phyloP scores from a whole-genome alignment of 441 rosid genomes.

The Biscutella auriculata region DNA sequence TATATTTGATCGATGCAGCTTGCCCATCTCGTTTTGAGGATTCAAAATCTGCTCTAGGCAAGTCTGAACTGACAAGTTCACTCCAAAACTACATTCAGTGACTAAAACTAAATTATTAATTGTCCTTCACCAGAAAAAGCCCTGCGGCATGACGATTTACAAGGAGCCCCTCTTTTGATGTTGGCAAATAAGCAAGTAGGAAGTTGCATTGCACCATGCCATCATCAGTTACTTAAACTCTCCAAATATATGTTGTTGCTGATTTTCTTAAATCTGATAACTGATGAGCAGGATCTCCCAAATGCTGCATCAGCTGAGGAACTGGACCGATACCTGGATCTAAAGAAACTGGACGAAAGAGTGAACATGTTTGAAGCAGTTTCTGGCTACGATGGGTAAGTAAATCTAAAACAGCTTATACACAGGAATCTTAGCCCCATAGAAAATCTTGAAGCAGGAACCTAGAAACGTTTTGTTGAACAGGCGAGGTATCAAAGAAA shows the following conservation, averaged over 20 bases:
- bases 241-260: background rate
- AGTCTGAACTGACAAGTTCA: background rate
- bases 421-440: background rate
- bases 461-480: background rate
- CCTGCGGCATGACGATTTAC: slow-evolving; percentile 87
- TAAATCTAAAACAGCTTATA: background rate
- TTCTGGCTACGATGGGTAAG: slow-evolving; percentile 86
- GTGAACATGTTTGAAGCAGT: slow-evolving; percentile 86
- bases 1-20: slow-evolving; percentile 84
- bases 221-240: background rate
- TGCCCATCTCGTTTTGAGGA: slow-evolving; percentile 88
- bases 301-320: slow-evolving; percentile 83
- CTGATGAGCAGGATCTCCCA: slow-evolving; percentile 55
- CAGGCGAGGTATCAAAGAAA: slow-evolving; percentile 83
- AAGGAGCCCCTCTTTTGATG: slow-evolving; percentile 86
- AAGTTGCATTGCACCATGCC: background rate
- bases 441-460: background rate
- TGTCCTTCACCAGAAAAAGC: slow-evolving; percentile 55
- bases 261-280: background rate
- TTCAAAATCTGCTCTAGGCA: slow-evolving; percentile 84
- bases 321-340: slow-evolving; percentile 66
- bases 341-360: slow-evolving; percentile 86
- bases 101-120: background rate
- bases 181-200: slow-evolving; percentile 91
- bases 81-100: background rate